These are phyloP conservation scores for Marasmius sp. DNA, from an alignment of 1,284 basidiomycete genomes.

Conservation along the genomic window DNA sequence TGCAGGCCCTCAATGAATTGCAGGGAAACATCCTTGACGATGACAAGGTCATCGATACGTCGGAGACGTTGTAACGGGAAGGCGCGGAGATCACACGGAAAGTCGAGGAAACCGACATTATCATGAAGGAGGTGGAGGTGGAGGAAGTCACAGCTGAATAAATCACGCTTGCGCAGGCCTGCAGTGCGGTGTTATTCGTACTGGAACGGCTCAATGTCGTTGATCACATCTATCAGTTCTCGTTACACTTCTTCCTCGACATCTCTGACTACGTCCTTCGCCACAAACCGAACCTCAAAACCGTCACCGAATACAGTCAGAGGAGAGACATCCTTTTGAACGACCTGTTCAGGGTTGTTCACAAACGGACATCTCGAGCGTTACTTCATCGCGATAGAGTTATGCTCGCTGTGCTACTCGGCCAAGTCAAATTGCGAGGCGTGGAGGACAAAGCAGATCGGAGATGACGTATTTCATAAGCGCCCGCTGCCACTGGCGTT, in stretches of 20 bases:
- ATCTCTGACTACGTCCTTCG: slow-evolving; percentile 96
- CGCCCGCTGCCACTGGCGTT: no score
- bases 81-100: slow-evolving; percentile 96
- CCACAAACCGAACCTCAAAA: slow-evolving; percentile 87
- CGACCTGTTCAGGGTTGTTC: slow-evolving; percentile 91
- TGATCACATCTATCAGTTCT: slow-evolving; percentile 99
- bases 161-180: slow-evolving; percentile 92
- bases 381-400: slow-evolving; percentile 91
- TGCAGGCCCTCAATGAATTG: slow-evolving; percentile 97
- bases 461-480: no score
- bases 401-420: slow-evolving; percentile 89
- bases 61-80: slow-evolving; percentile 96
- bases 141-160: slow-evolving; percentile 96
- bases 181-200: slow-evolving; percentile 97
- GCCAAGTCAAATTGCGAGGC: slow-evolving; percentile 86
- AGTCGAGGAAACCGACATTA: slow-evolving; percentile 95
- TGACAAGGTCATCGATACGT: slow-evolving; percentile 97
- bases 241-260: slow-evolving; percentile 95
- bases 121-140: slow-evolving; percentile 97
- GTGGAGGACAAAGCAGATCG: slow-evolving; percentile 58
- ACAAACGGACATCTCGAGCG: slow-evolving; percentile 88
- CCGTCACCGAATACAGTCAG: slow-evolving; percentile 70
- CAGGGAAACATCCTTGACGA: slow-evolving; percentile 97
- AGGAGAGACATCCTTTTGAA: slow-evolving; percentile 86
- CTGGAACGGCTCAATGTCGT: slow-evolving; percentile 92